Conservation (phyloP, 768 basidiomycete species). For the Termitomyces sp. region DNA sequence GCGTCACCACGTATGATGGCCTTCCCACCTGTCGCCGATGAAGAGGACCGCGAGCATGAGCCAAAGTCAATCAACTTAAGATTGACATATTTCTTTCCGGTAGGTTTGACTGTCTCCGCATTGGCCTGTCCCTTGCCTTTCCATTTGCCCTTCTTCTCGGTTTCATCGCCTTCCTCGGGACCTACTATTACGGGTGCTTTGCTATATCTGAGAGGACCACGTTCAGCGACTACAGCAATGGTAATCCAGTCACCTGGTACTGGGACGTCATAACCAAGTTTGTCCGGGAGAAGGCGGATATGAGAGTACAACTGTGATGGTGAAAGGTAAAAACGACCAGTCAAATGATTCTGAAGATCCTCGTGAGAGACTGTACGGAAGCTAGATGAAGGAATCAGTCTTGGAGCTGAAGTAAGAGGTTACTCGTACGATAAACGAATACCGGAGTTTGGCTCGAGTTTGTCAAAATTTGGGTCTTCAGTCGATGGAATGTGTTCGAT, state of each 20-base stretch:
- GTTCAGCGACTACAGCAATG: conserved; percentile 91
- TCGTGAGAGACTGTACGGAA: conserved; percentile 71
- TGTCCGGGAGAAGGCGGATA: conserved; percentile 68
- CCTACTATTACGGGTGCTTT: conserved; percentile 56
- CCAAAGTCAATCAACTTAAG: conserved; percentile 83
- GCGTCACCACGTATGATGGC: conserved; percentile 75
- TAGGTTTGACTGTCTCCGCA: conserved; percentile 29
- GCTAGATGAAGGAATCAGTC: conserved; percentile 30
- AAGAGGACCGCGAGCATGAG: conserved; percentile 44
- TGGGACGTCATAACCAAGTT: conserved; percentile 86
- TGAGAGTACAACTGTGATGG: conserved; percentile 88
- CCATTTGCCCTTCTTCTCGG: conserved; percentile 27
- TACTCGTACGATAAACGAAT: conserved; percentile 73
- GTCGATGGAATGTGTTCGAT: conserved; percentile 61
- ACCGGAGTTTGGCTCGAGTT: conserved; percentile 85
- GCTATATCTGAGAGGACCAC: conserved; percentile 71
- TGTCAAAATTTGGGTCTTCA: conserved; percentile 74
- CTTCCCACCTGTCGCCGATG: conserved; percentile 51
- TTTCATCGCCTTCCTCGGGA: conserved; percentile 35
- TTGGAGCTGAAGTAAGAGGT: not conserved
- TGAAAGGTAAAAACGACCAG: conserved; percentile 80
- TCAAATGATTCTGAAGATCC: conserved; percentile 73
- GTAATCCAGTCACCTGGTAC: conserved; percentile 93
- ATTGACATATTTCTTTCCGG: conserved; percentile 79
- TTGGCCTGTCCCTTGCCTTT: conserved; percentile 31